Conservation (phyloP, 108 stramenopile species). For the Pseudonitzschia delicatissima region DNA sequence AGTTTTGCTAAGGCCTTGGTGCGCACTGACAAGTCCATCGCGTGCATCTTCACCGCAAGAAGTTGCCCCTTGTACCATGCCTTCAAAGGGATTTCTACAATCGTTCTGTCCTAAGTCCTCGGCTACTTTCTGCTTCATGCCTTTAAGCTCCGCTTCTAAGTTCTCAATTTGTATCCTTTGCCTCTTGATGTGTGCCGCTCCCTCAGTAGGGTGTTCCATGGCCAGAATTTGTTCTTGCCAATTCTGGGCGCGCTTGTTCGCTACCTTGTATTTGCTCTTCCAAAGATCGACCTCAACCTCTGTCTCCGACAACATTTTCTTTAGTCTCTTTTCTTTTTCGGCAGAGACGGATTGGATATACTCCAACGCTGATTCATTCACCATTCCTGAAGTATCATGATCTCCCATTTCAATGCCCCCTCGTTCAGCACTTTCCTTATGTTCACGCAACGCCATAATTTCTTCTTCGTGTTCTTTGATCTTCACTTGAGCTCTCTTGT, state of each 20-base stretch:
- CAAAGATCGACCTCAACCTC: conserved; percentile 13
- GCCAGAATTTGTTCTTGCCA: conserved; percentile 1
- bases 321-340: conserved; percentile 5
- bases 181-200: neutral
- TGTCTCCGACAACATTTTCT: conserved; percentile 3
- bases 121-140: too few relatives aligned
- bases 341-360: conserved; percentile 1
- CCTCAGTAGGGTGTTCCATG: conserved; percentile 1
- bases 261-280: conserved; percentile 7
- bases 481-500: conserved; percentile 22
- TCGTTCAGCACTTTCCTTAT: neutral
- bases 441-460: conserved; percentile 10
- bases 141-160: neutral
- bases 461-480: conserved; percentile 26
- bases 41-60: too few relatives aligned
- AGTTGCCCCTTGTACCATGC: too few relatives aligned
- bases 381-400: neutral
- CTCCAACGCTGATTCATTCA: conserved; percentile 1
- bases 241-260: neutral
- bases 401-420: neutral
- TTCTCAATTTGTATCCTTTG: conserved; percentile 7
- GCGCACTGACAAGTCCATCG: too few relatives aligned
- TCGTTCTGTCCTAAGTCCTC: too few relatives aligned
- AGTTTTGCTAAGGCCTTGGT: too few relatives aligned
- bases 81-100: too few relatives aligned